Base-by-base conservation (phyloP, 768 basidiomycete genomes). In the Cubamyces lactineus region DNA sequence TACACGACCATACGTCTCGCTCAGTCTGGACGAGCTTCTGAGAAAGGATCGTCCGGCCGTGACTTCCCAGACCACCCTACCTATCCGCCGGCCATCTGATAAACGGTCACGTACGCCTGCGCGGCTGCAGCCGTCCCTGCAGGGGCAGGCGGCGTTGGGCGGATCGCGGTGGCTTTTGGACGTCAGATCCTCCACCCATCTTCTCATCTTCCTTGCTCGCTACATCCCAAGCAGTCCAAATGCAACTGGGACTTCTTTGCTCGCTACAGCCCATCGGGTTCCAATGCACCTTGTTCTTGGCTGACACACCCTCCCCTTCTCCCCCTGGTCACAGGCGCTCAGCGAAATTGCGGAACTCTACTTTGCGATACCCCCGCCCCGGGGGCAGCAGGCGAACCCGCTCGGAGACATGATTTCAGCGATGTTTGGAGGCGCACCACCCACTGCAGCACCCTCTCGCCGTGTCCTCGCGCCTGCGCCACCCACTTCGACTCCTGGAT, bases 321-420 rank as follows among this genome's bases (percentile, higher is more conserved):
- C 17, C n/a, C 40, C 57, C 50, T 53, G 40, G 28, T 24, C 45
- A 41, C 54, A 94, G 92, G 79, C 79, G n/a, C 74, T 91, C 51
- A 78, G 79, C 53, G 89, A 91, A 56, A 77, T 96, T 53, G 86
- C 83, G 4, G 81, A 81, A 15, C 73, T 94, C 24, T 95, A 92
- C 75, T 98, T 99, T 75, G 88, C 88, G 8, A 88, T 98, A 51
- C 89, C 92, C 7, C 89, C 86, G 39, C 91, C 93, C 53, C 80
- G 88, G 59, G 74, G 77, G 57, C 84, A 87, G 71, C 82, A 85
- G 12, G 85, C 80, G 7, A 96, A 96, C 71, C 89, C 96, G 5
- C 74, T 98, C 52, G 91, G 88, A 28, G 93, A 95, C 28, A 90
- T 98, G 82, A 77, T 98, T 75, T 92, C 94, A 5, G 87, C 88